Base-by-base conservation (phyloP, 495 filamentous ascomycete species). In the Parachaetomium inaequale region DNA sequence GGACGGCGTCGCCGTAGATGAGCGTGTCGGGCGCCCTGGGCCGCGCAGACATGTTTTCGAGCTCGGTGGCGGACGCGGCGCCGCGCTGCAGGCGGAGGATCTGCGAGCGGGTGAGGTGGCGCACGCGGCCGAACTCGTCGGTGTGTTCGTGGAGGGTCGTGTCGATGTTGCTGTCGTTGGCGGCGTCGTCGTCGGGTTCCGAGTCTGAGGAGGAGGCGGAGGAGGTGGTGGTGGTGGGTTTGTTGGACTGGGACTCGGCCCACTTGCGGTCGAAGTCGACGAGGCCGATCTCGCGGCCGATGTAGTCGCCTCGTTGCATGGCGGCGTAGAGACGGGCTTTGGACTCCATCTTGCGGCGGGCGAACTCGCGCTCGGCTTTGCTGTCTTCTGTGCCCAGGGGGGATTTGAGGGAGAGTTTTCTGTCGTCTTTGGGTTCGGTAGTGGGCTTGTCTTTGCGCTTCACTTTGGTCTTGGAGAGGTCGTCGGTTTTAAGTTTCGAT, bases 211-310 rank as follows among this genome's bases (percentile, higher is more conserved):
- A 72, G 38, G 69, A 79, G 17, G 73, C 68, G 43, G 76, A 68
- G 14, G 76, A 68, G 14, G 71, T 73, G 15, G 60, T 69, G 76
- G 12, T 4, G 43, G 28, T 26, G 53, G 17, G n/a, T 6, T 59
- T 43, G 15, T 65, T 63, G 5, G 74, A 73, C 47, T 85, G 71
- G 42, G 75, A 72, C 66, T 95, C 90, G 0, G 87, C 91, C 91
- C 93, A 96, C 74, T 98, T 98, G 46, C 85, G 79, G 74, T 97
- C 93, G 70, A 98, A 98, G 77, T 98, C 94, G 0, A 98, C 87
- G 23, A 93, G 75, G 74, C 83, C 67, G 82, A 83, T 54, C 75
- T 77, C 69, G 76, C 81, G 62, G 74, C 81, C 74, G 55, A 80
- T 82, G 75, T 76, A 85, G 62, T 84, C 91, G 61, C 82, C 89